phyloP scores from a whole-genome alignment of 129 eudicot genomes.

The Logfia minima region DNA sequence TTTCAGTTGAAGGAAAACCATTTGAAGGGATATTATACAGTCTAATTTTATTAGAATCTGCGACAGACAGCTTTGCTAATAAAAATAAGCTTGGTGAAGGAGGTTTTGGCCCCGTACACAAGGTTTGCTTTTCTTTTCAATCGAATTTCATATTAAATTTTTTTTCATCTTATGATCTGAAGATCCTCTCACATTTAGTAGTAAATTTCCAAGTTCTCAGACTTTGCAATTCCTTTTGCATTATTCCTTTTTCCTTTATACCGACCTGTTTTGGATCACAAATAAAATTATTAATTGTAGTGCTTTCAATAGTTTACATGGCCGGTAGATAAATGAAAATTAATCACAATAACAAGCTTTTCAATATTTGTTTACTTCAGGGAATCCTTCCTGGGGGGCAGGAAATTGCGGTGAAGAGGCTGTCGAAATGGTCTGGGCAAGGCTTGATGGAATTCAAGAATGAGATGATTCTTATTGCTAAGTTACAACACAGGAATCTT shows the following conservation, averaged over 20 bases:
- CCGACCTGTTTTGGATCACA: no score
- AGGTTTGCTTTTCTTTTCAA: conserved; percentile 36
- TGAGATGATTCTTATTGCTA: conserved; percentile 66
- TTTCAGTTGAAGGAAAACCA: conserved; percentile 34
- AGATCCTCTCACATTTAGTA: no score
- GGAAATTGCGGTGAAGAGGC: conserved; percentile 76
- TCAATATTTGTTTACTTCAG: conserved; percentile 29
- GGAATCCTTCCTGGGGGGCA: conserved; percentile 58
- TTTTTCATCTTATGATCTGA: no score
- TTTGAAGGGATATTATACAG: conserved; percentile 43
- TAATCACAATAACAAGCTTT: no score
- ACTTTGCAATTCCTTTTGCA: no score
- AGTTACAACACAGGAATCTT: conserved; percentile 78
- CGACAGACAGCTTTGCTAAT: conserved; percentile 56
- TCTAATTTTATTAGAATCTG: conserved; percentile 39
- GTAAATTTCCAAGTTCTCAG: no score
- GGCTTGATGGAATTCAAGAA: conserved; percentile 72
- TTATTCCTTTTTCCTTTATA: no score
- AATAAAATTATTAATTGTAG: no score
- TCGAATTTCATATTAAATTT: background rate
- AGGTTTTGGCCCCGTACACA: conserved; percentile 85
- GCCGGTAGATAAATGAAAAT: no score
- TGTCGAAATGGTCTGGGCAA: conserved; percentile 65
- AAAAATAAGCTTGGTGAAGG: conserved; percentile 83
- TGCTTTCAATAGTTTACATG: no score